A percentile compares a stretch with the other conserved stretches of the same genome.
Evolutionary conservation across 805 yeast species (phyloP).

Genomic region (Hanseniaspora nectarophila): DNA sequence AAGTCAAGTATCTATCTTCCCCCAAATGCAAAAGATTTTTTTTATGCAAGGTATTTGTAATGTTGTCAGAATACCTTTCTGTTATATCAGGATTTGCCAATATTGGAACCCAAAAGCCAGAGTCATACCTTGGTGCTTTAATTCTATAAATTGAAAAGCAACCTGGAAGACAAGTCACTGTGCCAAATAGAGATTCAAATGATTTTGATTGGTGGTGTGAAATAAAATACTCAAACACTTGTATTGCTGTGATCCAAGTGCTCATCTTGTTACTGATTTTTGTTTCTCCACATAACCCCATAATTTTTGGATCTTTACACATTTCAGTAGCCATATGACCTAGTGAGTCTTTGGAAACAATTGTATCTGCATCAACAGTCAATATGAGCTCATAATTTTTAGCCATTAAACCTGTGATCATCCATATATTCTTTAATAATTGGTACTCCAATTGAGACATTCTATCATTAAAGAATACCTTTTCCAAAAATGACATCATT

Average conservation of each 20-base stretch:
- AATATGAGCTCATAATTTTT: constrained; percentile 68
- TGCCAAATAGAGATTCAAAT: constrained; percentile 87
- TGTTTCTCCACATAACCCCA: constrained; percentile 94
- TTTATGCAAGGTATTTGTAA: constrained; percentile 68
- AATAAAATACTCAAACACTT: constrained; percentile 84
- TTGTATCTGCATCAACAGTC: constrained; percentile 94
- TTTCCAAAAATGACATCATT: constrained; percentile 80
- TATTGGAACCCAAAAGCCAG: constrained; percentile 85
- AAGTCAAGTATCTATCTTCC: constrained; percentile 77
- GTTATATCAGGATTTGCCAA: constrained; percentile 88
- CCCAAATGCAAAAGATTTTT: constrained; percentile 78
- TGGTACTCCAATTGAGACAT: constrained; percentile 85
- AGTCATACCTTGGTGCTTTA: constrained; percentile 71
- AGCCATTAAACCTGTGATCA: constrained; percentile 73
- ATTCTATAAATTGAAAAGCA: constrained; percentile 88
- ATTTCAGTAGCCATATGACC: constrained; percentile 85
- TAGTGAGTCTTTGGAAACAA: constrained; percentile 72
- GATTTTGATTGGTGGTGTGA: constrained; percentile 93
- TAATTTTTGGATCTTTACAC: constrained; percentile 72
- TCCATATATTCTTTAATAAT: constrained; percentile 62
- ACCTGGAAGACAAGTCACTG: constrained; percentile 92
- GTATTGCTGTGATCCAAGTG: constrained; percentile 86
- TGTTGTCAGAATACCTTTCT: constrained; percentile 80
- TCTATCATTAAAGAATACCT: constrained; percentile 80
- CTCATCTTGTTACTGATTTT: constrained; percentile 72